A percentile compares a stretch with the other conserved stretches of the same genome.
phyloP scores from a whole-genome alignment of 2,329 filamentous ascomycete species.

The Colletotrichum filicis region DNA sequence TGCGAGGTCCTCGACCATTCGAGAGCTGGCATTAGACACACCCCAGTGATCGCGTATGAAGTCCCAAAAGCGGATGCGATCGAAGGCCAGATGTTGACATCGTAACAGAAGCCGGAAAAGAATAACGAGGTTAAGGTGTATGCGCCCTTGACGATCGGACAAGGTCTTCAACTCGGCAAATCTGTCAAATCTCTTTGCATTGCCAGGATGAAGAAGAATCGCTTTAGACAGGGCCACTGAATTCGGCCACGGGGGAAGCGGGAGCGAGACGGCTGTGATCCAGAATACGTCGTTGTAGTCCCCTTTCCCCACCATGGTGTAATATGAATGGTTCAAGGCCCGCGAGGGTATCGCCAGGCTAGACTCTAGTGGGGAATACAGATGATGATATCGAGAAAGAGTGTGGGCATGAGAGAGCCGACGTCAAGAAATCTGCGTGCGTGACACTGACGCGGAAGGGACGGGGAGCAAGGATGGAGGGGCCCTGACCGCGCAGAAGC shows the following conservation, averaged over 20 bases:
- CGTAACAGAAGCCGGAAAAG: constrained; percentile 12
- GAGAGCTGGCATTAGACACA: too few relatives aligned
- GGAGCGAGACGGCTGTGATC: constrained; percentile 16
- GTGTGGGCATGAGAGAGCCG: too few relatives aligned
- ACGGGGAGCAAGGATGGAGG: background rate
- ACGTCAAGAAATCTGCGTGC: background rate
- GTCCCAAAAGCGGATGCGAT: constrained; percentile 5
- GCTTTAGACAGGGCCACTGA: background rate
- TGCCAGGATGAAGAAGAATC: background rate
- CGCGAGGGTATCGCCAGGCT: too few relatives aligned
- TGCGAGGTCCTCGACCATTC: background rate
- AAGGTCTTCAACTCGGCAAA: background rate
- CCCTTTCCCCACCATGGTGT: background rate
- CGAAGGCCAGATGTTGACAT: constrained; percentile 21
- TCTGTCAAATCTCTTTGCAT: background rate
- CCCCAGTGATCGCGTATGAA: constrained; percentile 2
- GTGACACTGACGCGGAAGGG: background rate
- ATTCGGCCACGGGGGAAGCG: background rate
- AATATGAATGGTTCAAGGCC: background rate
- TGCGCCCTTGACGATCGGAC: constrained; percentile 5
- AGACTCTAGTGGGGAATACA: background rate
- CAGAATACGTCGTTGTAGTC: background rate
- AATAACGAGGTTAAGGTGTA: constrained; percentile 21
- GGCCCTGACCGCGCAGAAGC: background rate
- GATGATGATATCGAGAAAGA: background rate